Percentiles rank a stretch among this genome's conserved stretches.
These are phyloP conservation scores for Argentina anserina DNA, from an alignment of 306 rosid species.

Conservation along the genomic window DNA sequence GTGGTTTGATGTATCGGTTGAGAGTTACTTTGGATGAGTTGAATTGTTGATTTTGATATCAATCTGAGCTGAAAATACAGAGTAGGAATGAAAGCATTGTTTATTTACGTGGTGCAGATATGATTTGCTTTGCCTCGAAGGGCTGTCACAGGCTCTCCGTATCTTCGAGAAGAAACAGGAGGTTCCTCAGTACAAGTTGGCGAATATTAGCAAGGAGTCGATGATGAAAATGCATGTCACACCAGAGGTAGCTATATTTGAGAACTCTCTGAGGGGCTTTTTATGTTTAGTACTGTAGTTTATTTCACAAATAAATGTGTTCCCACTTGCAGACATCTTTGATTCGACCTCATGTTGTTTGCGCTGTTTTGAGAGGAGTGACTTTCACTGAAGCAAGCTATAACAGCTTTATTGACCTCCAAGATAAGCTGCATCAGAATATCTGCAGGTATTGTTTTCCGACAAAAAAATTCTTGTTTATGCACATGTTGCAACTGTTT, in stretches of 20 bases:
- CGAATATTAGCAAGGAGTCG: slow-evolving; percentile 50
- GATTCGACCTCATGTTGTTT: slow-evolving; percentile 71
- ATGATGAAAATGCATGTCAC: slow-evolving; percentile 79
- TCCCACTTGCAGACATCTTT: slow-evolving; percentile 51
- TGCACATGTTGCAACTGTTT: background rate
- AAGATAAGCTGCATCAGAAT: slow-evolving; percentile 95
- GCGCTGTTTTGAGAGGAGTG: slow-evolving; percentile 82
- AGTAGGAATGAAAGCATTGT: background rate
- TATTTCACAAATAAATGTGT: slow-evolving; percentile 5
- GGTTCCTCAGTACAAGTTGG: slow-evolving; percentile 56
- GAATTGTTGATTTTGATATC: background rate
- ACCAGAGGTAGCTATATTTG: slow-evolving; percentile 60
- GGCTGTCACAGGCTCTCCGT: slow-evolving; percentile 81
- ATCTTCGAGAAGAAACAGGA: slow-evolving; percentile 52
- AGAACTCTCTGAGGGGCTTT: background rate
- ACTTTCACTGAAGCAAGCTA: slow-evolving; percentile 68
- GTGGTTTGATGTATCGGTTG: background rate
- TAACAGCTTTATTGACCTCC: slow-evolving; percentile 92
- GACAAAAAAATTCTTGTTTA: background rate
- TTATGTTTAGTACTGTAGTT: background rate
- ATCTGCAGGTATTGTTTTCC: slow-evolving; percentile 72
- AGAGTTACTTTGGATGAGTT: background rate
- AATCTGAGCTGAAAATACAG: background rate
- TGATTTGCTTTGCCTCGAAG: slow-evolving; percentile 92
- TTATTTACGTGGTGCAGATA: slow-evolving; percentile 42